These are phyloP conservation scores for Cronartium quercuum DNA, from an alignment of 1,284 basidiomycete species.

Conservation along the genomic window DNA sequence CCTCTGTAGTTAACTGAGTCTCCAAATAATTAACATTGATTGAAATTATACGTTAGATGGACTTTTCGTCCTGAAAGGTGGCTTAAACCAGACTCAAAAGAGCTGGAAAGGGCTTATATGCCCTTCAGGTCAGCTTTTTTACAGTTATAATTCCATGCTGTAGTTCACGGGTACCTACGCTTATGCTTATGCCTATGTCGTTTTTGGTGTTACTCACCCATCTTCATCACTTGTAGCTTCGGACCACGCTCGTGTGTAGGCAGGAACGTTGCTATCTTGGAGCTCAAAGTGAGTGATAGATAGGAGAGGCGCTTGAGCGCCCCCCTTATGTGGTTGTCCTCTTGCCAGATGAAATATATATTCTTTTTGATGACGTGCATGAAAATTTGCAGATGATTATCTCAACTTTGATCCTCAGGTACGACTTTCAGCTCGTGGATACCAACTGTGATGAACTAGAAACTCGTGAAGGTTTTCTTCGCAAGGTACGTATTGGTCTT, in stretches of 20 bases:
- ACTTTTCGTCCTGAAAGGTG: conserved; percentile 23
- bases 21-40: not conserved
- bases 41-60: not conserved
- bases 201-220: not conserved
- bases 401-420: conserved; percentile 19
- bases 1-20: not conserved
- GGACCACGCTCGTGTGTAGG: conserved; percentile 32
- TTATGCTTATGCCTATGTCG: not conserved
- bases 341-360: too few species aligned
- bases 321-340: not conserved
- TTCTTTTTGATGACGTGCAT: not conserved
- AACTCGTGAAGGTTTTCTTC: conserved; percentile 30
- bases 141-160: not conserved
- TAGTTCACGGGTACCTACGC: not conserved
- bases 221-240: not conserved
- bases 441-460: conserved; percentile 13
- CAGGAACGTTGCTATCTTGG: conserved; percentile 26
- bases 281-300: conserved; percentile 2
- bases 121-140: conserved; percentile 19
- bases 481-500: conserved; percentile 4
- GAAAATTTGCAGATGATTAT: conserved; percentile 6
- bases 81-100: conserved; percentile 20
- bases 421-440: conserved; percentile 14
- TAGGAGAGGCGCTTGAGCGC: too few species aligned
- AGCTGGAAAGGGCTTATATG: conserved; percentile 11